phyloP scores from a whole-genome alignment of 257 asterid genomes.

The Coffea canephora region DNA sequence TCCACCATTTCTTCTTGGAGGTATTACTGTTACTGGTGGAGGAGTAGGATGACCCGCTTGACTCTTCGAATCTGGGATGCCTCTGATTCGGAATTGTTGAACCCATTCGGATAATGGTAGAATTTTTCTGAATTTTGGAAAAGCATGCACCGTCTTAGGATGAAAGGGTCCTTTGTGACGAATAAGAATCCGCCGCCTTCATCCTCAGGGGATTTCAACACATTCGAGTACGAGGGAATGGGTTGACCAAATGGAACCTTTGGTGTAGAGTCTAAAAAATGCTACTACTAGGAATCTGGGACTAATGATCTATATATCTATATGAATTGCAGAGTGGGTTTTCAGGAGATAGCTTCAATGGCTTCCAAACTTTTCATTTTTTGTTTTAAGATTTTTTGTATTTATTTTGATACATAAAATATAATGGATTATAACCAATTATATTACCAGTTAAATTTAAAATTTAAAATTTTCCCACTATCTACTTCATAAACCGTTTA shows the following conservation, averaged over 20 bases:
- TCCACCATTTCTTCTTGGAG: constrained; percentile 64
- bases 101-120: constrained; percentile 6
- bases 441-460: too few species aligned
- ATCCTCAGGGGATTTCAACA: not conserved
- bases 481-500: too few species aligned
- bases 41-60: constrained; percentile 23
- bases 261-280: not conserved
- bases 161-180: not conserved
- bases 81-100: constrained; percentile 28
- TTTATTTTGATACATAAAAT: too few species aligned
- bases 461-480: too few species aligned
- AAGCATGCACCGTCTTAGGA: not conserved
- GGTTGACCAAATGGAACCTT: not conserved
- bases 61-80: constrained; percentile 21
- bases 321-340: too few species aligned
- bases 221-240: too few species aligned
- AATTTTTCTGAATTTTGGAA: not conserved
- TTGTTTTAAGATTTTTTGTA: too few species aligned
- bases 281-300: too few species aligned
- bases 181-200: not conserved
- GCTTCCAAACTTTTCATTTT: too few species aligned
- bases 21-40: not conserved
- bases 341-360: too few species aligned
- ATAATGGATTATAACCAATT: too few species aligned
- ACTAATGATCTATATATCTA: too few species aligned